Base-by-base conservation (phyloP, 306 rosid species). In the Hippophae rhamnoides region DNA sequence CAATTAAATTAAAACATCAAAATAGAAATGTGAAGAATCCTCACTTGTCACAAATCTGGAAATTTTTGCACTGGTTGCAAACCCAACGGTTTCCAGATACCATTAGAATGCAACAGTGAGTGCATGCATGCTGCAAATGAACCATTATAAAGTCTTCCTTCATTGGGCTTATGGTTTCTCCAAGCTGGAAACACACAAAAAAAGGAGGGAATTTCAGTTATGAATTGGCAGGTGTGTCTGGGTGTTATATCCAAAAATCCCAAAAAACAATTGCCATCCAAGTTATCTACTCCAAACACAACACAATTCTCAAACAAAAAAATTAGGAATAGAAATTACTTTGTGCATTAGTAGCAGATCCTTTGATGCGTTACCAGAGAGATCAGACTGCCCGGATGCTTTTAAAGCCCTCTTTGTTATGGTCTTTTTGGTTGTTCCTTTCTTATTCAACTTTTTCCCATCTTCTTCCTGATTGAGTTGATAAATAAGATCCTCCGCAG, bases 121-220 rank as follows among this genome's bases (percentile, higher is more conserved):
- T 66, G 76, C 98, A 87, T 2, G 92, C 77, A 56, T 87, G 86
- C 80, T 87, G 96, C 79, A 93, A 74, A 81, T 93, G 99, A 77
- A 93, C 99, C 97, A 93, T 88, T 59, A 93, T 88, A 70, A 88
- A 88, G 72, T 93, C 99, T 67, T 93, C 99, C 90, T 93, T 93
- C 97, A 93, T 93, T 0, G 97, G 97, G 74, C 72, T 64, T 69
- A 93, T 93, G 70, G 97, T 88, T 77, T 93, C 99, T 66, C 99
- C 99, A 62, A 93, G 95, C 99, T 93, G 85, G 63, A 74, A 60
- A 71, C 68, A 56, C 23, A 18, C 23, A 31, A 4, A n/a, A 49
- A 49, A 5, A 1, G 14, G 14, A 4, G 1, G 8, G 7, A 49
- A 6, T 49, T 49, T 49, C 26, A 49, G 6, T 12, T 13, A 9